Evolutionary conservation across 371 early-diverging fungal species (phyloP).

Genomic region (Phascolomyces articulosus): DNA sequence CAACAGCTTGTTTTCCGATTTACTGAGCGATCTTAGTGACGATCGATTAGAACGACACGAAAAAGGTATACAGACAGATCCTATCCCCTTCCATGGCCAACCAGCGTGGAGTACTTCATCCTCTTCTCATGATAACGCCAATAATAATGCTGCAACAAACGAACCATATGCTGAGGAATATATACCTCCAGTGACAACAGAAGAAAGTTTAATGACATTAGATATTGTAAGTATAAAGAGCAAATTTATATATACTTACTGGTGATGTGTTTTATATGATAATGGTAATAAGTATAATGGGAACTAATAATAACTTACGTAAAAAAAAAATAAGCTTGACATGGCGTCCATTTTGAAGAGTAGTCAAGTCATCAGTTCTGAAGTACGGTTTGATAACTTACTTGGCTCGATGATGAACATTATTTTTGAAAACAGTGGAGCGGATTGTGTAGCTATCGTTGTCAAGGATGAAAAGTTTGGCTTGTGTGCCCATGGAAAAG

Average conservation of each 20-base stretch:
- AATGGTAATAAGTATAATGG: too few relatives aligned
- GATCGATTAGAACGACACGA: slow-evolving; percentile 32
- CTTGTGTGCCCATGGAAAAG: slow-evolving; percentile 41
- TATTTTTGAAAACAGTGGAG: slow-evolving; percentile 46
- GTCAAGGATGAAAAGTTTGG: slow-evolving; percentile 48
- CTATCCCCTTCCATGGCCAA: slow-evolving; percentile 37
- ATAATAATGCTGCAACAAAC: slow-evolving; percentile 16
- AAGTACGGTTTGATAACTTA: slow-evolving; percentile 44
- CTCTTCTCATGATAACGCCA: slow-evolving; percentile 1
- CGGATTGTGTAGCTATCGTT: slow-evolving; percentile 47
- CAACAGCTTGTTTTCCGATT: slow-evolving; percentile 18
- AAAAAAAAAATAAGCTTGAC: too few relatives aligned
- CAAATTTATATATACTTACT: too few relatives aligned
- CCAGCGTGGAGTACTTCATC: slow-evolving; percentile 43
- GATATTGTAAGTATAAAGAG: slow-evolving; percentile 51
- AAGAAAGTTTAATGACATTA: slow-evolving; percentile 43
- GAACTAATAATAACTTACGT: too few relatives aligned
- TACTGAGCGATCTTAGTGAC: slow-evolving; percentile 31
- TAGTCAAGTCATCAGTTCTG: slow-evolving; percentile 47
- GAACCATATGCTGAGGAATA: slow-evolving; percentile 34
- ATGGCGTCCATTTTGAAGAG: slow-evolving; percentile 50
- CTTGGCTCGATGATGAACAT: slow-evolving; percentile 45
- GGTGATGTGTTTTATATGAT: too few relatives aligned
- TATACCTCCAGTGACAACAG: slow-evolving; percentile 43
- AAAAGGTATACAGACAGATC: slow-evolving; percentile 43